Evolutionary conservation across 2,329 filamentous ascomycete species (phyloP), one percentile per base, ranked within the genome.

Genomic region (Alternaria conjuncta): DNA sequence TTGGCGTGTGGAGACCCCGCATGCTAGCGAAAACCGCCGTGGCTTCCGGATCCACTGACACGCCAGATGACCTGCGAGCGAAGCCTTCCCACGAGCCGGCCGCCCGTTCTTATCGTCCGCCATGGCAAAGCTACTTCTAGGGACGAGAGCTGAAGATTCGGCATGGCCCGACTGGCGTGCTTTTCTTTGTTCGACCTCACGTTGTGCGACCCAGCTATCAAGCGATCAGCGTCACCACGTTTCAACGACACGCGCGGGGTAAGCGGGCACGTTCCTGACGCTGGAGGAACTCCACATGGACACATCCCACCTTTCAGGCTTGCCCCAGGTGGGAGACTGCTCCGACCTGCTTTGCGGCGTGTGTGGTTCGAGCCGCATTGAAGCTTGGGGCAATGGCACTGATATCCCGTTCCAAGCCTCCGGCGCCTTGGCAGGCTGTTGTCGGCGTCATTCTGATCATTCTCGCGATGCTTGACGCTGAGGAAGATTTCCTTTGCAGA

Each of bases 1-100:
- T 76, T 73, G 71, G 72, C 70, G 56, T 64, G 66, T 76, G 73
- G 73, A 67, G 73, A 71, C 69, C 74, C 72, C 72, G 71, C 71
- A 69, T 69, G 47, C 57, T 51, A 64, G 60, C 46, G 13, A 62
- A 54, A 57, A 57, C 64, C 65, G 65, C 60, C 56, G 51, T 55
- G 47, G 44, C 51, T 45, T 32, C 28, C 18, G 49, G 64, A 55
- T 56, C 63, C 67, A 70, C 70, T 41, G 18, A 25, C 57, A 45
- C 63, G 59, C 67, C 71, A 71, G 67, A 64, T 41, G 60, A 63
- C 41, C 60, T 44, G 50, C 46, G 25, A 44, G 32, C 25, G 55
- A 50, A 56, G 61, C 59, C 51, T 65, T 47, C 41, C 61, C 23
- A 43, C 54, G 26, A 45, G 21, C 23, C 44, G 46, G 50, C 51